A percentile compares a stretch with the other conserved stretches of the same genome.
Evolutionary conservation across 2,329 filamentous ascomycete species (phyloP).

Genomic region (Cryphonectria nitschkei): DNA sequence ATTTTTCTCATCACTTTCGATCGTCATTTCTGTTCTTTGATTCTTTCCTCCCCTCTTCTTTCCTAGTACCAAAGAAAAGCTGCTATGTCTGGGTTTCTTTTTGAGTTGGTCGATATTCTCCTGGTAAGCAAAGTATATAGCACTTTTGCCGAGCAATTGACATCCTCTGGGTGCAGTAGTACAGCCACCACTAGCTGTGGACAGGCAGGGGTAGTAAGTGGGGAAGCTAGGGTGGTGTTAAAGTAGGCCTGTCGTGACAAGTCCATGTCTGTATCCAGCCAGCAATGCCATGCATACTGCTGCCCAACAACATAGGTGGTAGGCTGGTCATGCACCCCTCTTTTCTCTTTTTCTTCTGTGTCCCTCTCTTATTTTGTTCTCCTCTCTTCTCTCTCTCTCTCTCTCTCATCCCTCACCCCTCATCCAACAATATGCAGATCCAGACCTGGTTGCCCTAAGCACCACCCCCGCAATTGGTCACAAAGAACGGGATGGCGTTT

Average conservation of each 20-base stretch:
- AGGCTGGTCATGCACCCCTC: background rate
- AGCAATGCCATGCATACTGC: conserved; percentile 5
- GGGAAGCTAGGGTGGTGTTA: background rate
- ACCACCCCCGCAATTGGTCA: background rate
- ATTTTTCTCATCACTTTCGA: background rate
- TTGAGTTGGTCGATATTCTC: background rate
- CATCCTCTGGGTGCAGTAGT: background rate
- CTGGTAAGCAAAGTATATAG: background rate
- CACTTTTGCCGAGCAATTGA: background rate
- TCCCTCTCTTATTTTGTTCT: background rate
- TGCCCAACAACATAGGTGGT: background rate
- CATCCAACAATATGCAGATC: too few species aligned
- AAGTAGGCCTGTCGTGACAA: background rate
- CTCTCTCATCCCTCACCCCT: too few species aligned
- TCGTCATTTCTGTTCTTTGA: background rate
- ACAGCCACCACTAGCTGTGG: background rate
- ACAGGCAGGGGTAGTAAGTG: background rate
- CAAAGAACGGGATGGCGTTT: background rate
- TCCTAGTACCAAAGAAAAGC: background rate
- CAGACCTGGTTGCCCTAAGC: background rate
- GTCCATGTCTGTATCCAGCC: background rate
- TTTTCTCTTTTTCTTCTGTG: background rate
- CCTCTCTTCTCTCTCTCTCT: background rate
- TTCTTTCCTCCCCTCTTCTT: background rate
- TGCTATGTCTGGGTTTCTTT: too few species aligned